Percentiles rank a stretch among this genome's conserved stretches.
Evolutionary conservation across 345 rosid genomes (phyloP).

Genomic region (Corymbia maculata): DNA sequence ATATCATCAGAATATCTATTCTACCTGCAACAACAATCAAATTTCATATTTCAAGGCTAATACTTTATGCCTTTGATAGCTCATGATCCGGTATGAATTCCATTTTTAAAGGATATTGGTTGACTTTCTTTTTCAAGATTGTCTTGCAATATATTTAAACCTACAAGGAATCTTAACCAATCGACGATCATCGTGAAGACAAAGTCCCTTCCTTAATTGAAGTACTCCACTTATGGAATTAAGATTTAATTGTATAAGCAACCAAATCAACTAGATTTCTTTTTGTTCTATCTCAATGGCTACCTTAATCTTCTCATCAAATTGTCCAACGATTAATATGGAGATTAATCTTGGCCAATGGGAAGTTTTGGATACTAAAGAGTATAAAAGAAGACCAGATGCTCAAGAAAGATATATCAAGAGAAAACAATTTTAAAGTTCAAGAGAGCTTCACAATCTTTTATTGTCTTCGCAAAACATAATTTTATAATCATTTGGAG

Average conservation of each 20-base stretch:
- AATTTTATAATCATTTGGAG: no score
- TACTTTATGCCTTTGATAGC: no score
- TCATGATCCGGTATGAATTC: no score
- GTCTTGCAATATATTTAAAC: no score
- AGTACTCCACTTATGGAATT: not conserved
- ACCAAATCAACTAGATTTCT: not conserved
- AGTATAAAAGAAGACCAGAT: not conserved
- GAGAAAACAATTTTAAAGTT: not conserved
- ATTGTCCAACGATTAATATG: fast-evolving
- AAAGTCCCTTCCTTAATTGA: not conserved
- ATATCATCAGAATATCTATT: no score
- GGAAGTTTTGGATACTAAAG: not conserved
- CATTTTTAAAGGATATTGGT: no score
- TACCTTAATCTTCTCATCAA: not conserved
- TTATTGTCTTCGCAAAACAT: no score
- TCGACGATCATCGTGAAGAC: not conserved
- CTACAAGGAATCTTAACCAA: not conserved
- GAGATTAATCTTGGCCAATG: no score
- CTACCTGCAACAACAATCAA: no score
- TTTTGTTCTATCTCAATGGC: fast-evolving
- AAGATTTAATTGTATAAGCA: not conserved
- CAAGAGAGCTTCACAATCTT: not conserved
- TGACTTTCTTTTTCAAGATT: no score
- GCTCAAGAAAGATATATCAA: not conserved
- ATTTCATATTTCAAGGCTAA: no score